phyloP scores from a whole-genome alignment of 148 eudicot genomes.

The Amaranthus cruentus region DNA sequence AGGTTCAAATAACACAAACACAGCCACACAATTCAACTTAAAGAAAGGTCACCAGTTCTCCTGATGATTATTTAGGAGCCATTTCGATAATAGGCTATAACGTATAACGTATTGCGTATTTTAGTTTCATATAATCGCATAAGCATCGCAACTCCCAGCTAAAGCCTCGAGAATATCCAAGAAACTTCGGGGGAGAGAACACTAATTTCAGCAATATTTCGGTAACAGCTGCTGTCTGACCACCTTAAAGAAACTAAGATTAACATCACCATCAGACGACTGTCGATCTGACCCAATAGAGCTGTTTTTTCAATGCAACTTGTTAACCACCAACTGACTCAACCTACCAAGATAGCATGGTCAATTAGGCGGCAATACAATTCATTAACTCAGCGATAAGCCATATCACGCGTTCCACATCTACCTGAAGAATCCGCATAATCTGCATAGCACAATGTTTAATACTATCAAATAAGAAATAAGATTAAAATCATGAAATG shows the following conservation, averaged over 20 bases:
- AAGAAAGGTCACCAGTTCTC: background rate
- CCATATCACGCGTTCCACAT: constrained; percentile 18
- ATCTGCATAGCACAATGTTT: constrained; percentile 25
- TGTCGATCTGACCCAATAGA: constrained; percentile 9
- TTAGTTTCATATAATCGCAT: background rate
- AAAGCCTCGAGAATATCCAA: constrained; percentile 11
- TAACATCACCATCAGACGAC: constrained; percentile 15
- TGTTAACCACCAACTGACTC: constrained; percentile 17
- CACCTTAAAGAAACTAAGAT: constrained; percentile 4
- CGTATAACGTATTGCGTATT: background rate
- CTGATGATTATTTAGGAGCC: constrained; percentile 16
- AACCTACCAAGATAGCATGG: constrained; percentile 8
- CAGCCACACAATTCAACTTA: background rate
- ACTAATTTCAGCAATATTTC: constrained; percentile 10
- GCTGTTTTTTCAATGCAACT: constrained; percentile 13
- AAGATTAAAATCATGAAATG: background rate
- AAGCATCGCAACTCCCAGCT: background rate
- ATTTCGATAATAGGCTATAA: constrained; percentile 8
- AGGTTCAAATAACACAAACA: constrained; percentile 1
- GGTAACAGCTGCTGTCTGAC: constrained; percentile 7
- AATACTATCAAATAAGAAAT: background rate
- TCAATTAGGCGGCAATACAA: constrained; percentile 1
- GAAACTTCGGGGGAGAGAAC: constrained; percentile 6
- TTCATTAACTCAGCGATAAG: constrained; percentile 17
- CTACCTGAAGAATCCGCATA: constrained; percentile 24